Evolutionary conservation across 1,139 yeast genomes (phyloP).

Genomic region (Pichia sp.): DNA sequence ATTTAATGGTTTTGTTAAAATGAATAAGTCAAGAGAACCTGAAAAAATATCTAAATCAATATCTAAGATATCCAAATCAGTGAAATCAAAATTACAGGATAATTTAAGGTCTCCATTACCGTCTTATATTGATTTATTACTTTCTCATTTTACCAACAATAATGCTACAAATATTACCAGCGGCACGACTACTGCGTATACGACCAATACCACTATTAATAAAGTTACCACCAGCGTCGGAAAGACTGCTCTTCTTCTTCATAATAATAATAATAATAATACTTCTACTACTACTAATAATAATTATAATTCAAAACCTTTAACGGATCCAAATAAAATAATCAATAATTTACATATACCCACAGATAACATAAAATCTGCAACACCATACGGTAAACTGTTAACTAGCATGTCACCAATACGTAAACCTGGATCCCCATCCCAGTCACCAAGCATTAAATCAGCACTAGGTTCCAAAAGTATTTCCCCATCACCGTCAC

Average conservation of each 20-base stretch:
- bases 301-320: background rate
- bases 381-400: conserved; percentile 2
- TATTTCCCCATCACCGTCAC: background rate
- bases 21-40: conserved; percentile 29
- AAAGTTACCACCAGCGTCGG: too few species aligned
- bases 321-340: background rate
- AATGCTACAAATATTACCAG: background rate
- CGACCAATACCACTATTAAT: background rate
- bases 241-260: too few species aligned
- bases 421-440: conserved; percentile 4
- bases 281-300: background rate
- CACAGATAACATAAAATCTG: background rate
- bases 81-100: background rate
- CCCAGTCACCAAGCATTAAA: background rate
- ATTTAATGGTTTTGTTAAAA: conserved; percentile 23
- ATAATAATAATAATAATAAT: too few species aligned
- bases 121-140: background rate
- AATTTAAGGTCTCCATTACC: background rate
- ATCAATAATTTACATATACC: background rate
- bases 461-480: background rate
- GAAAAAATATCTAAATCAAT: conserved; percentile 13
- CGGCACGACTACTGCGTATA: background rate
- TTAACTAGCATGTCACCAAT: conserved; percentile 8
- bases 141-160: background rate
- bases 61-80: background rate